Conservation (phyloP, 306 rosid species). For the Dalbergia cultrata region DNA sequence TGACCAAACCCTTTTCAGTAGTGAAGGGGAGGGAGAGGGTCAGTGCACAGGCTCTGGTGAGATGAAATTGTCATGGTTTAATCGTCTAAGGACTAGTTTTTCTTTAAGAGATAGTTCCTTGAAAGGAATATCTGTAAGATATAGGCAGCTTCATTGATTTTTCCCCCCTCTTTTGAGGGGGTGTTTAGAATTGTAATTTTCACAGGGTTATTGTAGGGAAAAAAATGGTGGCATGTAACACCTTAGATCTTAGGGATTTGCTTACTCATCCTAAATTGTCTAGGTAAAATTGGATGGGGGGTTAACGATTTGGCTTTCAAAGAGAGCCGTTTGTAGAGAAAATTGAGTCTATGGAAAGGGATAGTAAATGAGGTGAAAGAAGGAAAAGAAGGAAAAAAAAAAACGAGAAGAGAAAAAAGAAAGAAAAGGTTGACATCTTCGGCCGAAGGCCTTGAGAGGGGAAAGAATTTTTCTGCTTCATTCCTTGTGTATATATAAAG, state of each 20-base stretch:
- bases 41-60: conserved; percentile 90
- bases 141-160: conserved; percentile 53
- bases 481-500: conserved; percentile 20
- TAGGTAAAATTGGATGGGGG: conserved; percentile 59
- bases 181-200: conserved; percentile 59
- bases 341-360: conserved; percentile 49
- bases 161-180: background rate
- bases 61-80: conserved; percentile 72
- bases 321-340: conserved; percentile 80
- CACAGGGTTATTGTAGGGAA: conserved; percentile 55
- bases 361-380: conserved; percentile 9
- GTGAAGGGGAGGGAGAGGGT: conserved; percentile 74
- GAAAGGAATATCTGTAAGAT: conserved; percentile 66
- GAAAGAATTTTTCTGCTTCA: conserved; percentile 39
- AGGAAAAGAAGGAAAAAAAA: background rate
- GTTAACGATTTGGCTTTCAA: conserved; percentile 72
- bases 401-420: too few relatives aligned
- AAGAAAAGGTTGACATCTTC: conserved; percentile 17
- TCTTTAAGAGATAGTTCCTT: conserved; percentile 62
- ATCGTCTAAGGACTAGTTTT: conserved; percentile 58
- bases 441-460: conserved; percentile 89
- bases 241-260: conserved; percentile 65
- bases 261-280: conserved; percentile 67
- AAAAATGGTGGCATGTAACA: conserved; percentile 53
- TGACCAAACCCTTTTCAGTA: conserved; percentile 93